phyloP scores from a whole-genome alignment of 345 rosid species.

The Geranium brycei region DNA sequence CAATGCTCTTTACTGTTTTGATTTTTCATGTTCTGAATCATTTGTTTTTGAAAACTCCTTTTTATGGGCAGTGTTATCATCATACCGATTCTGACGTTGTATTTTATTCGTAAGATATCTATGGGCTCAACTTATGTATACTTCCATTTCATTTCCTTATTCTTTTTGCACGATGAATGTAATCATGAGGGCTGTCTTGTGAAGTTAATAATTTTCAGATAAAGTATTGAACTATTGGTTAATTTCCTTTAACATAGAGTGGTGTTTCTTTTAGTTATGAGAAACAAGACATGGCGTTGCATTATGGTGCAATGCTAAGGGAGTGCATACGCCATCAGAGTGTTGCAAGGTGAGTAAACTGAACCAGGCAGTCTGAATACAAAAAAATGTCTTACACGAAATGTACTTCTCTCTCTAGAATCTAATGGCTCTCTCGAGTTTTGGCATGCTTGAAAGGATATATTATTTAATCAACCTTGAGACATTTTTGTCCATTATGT shows the following conservation, averaged over 20 bases:
- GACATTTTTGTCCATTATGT: neutral
- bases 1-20: neutral
- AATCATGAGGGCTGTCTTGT: neutral
- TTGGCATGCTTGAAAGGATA: neutral
- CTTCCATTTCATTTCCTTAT: neutral
- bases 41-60: neutral
- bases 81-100: neutral
- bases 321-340: constrained; percentile 96
- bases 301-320: constrained; percentile 94
- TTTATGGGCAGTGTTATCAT: neutral
- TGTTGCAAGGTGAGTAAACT: constrained; percentile 63
- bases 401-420: neutral
- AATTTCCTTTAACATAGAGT: neutral
- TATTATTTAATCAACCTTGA: neutral
- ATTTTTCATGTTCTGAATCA: neutral
- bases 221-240: neutral
- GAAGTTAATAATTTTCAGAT: neutral
- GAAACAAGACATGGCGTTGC: constrained; percentile 81
- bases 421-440: neutral
- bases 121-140: neutral
- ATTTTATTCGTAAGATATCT: neutral
- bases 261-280: constrained; percentile 45
- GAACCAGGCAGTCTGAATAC: neutral
- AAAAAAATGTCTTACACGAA: neutral
- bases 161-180: neutral